Evolutionary conservation across 2,329 filamentous ascomycete genomes (phyloP), one percentile per base, ranked within the genome.

Genomic region (Colletotrichum sp.): DNA sequence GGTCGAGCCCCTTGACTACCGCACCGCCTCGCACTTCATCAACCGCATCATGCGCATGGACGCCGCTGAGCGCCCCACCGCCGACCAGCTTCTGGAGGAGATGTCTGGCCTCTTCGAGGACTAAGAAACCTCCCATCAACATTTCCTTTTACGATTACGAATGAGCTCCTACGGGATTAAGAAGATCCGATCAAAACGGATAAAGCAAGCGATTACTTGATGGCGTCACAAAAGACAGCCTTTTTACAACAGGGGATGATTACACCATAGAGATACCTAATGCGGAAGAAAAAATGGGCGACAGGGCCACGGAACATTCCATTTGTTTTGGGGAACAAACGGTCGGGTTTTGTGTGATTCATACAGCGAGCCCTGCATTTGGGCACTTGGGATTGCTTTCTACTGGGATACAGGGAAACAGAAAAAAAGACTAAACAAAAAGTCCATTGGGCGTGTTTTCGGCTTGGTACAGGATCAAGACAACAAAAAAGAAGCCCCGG

Each of bases 41-140:
- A 76, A 76, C 59, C 74, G 70, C 59, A 76, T 76, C 64, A 76
- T 76, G 74, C 74, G 74, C 29, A 76, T 76, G 74, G 74, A 76
- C 13, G 74, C 74, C 12, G 74, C 70, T 12, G 74, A 76, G 70
- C 74, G 74, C 15, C 74, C 74, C 7, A 61, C 74, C 7, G 74
- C 74, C 8, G 74, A 76, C 34, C 74, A 76, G 63, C 74, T 76
- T 1, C 59, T 76, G 15, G 74, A 76, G n/a, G 70, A 76, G 64
- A 76, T 76, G 74, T 74, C 70, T 5, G 74, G 74, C 11, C 65
- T 76, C 5, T 76, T 76, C 3, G 70, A 74, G 64, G 74, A 76
- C 22, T 76, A 69, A 39, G 12, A 8, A 22, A 25, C 16, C 16
- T 16, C 16, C 6, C 11, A 25, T 6, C 22, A 57, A 32, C 16